Evolutionary conservation across 257 asterid genomes (phyloP).

Genomic region (Solanum chiquidenum): DNA sequence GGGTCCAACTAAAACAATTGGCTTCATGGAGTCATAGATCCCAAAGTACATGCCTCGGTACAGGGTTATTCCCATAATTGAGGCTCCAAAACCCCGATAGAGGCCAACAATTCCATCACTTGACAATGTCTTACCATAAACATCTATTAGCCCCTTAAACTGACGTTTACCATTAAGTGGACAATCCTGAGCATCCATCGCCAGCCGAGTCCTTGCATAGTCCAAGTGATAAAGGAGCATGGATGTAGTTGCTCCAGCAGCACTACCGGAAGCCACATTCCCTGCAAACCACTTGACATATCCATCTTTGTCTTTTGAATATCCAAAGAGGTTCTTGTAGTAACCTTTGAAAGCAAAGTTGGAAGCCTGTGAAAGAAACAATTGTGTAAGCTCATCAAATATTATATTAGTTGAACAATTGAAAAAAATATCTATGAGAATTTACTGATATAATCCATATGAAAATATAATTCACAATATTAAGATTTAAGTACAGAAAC

Average conservation of each 20-base stretch:
- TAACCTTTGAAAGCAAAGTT: slow-evolving; percentile 95
- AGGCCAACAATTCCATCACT: slow-evolving; percentile 80
- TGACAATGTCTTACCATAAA: slow-evolving; percentile 62
- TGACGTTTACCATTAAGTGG: slow-evolving; percentile 20
- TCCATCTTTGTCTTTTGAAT: slow-evolving; percentile 84
- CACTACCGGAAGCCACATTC: slow-evolving; percentile 96
- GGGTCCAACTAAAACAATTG: slow-evolving; percentile 78
- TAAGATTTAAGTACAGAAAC: not conserved
- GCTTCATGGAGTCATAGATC: slow-evolving; percentile 88
- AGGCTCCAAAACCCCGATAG: slow-evolving; percentile 87
- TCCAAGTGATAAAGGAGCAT: slow-evolving; percentile 42
- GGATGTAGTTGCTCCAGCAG: slow-evolving; percentile 97
- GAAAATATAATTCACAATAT: not conserved
- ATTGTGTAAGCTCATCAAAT: not conserved
- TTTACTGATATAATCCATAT: not conserved
- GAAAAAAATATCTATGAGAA: not conserved
- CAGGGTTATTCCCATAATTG: slow-evolving; percentile 77
- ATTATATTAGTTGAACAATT: not conserved
- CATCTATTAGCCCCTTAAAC: slow-evolving; percentile 50
- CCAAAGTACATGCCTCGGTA: slow-evolving; percentile 98
- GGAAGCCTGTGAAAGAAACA: slow-evolving; percentile 50
- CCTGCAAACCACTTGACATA: slow-evolving; percentile 87
- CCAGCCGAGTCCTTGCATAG: slow-evolving; percentile 40
- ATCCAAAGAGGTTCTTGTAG: slow-evolving; percentile 57
- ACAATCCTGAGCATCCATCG: slow-evolving; percentile 18